Evolutionary conservation across 73 alveolate species (phyloP).

Genomic region (Tetrahymena malaccensis): DNA sequence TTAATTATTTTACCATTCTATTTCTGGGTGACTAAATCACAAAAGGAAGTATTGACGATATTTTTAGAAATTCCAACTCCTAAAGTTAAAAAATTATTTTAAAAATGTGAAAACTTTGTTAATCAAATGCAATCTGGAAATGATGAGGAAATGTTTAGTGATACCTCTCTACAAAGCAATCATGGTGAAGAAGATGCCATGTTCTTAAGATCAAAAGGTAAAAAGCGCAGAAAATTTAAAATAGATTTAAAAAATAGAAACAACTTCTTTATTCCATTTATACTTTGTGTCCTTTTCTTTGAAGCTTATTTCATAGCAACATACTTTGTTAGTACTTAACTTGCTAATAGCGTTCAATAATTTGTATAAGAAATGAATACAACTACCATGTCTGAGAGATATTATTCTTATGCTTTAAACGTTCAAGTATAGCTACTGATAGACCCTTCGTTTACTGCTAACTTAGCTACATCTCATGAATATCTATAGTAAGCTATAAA

Average conservation of each 20-base stretch:
- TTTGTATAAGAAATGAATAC: background rate
- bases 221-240: background rate
- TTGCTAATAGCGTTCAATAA: background rate
- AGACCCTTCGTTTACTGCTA: background rate
- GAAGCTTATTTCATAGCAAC: background rate
- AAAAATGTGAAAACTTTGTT: background rate
- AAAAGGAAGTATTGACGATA: background rate
- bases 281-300: background rate
- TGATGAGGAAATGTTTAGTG: background rate
- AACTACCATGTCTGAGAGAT: background rate
- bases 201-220: background rate
- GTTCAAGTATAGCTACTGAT: background rate
- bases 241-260: background rate
- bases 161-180: background rate
- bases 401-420: background rate
- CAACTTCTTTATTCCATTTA: background rate
- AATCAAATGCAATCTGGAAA: background rate
- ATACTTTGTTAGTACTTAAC: background rate
- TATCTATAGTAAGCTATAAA: background rate
- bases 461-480: background rate
- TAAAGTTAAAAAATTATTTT: background rate
- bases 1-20: background rate
- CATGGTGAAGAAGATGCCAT: background rate
- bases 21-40: background rate
- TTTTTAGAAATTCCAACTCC: background rate